Evolutionary conservation across 495 filamentous ascomycete genomes (phyloP).

Genomic region (Alectoria sarmentosa): DNA sequence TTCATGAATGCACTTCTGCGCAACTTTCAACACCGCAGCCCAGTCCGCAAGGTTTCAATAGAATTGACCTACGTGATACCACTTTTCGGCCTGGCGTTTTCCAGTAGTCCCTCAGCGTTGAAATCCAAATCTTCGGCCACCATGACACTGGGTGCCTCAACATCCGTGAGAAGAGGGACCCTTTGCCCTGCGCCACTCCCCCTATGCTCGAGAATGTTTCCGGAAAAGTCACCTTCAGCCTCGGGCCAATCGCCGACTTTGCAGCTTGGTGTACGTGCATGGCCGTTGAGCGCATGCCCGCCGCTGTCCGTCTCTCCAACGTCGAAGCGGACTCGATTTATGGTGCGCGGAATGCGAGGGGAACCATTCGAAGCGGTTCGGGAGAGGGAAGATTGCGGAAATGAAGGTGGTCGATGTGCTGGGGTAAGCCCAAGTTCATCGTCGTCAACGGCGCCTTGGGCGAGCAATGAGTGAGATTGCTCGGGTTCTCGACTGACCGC

Average conservation of each 20-base stretch:
- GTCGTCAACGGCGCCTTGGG: conserved; percentile 2
- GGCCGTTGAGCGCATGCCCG: conserved; percentile 33
- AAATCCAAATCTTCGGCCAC: conserved; percentile 50
- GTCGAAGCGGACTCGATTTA: conserved; percentile 84
- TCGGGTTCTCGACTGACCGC: conserved; percentile 3
- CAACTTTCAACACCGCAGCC: background rate
- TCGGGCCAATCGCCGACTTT: conserved; percentile 43
- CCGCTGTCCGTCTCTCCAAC: conserved; percentile 44
- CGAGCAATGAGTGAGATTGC: conserved; percentile 3
- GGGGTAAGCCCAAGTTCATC: background rate
- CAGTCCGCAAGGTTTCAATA: too few relatives aligned
- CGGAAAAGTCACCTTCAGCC: conserved; percentile 47
- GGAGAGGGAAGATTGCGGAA: conserved; percentile 41
- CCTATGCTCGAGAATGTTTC: conserved; percentile 26
- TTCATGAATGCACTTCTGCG: conserved; percentile 79
- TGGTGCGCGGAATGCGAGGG: conserved; percentile 64
- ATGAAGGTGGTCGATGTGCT: conserved; percentile 15
- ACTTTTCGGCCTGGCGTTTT: conserved; percentile 56
- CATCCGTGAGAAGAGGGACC: conserved; percentile 72
- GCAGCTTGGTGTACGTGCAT: conserved; percentile 28
- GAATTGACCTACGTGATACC: conserved; percentile 38
- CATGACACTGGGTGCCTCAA: conserved; percentile 82
- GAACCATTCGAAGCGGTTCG: conserved; percentile 37
- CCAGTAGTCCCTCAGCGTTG: conserved; percentile 52
- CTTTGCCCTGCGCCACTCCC: conserved; percentile 40